Percentiles rank a stretch among this genome's conserved stretches.
Conservation (phyloP, 345 rosid species). For the Turritis glabra region DNA sequence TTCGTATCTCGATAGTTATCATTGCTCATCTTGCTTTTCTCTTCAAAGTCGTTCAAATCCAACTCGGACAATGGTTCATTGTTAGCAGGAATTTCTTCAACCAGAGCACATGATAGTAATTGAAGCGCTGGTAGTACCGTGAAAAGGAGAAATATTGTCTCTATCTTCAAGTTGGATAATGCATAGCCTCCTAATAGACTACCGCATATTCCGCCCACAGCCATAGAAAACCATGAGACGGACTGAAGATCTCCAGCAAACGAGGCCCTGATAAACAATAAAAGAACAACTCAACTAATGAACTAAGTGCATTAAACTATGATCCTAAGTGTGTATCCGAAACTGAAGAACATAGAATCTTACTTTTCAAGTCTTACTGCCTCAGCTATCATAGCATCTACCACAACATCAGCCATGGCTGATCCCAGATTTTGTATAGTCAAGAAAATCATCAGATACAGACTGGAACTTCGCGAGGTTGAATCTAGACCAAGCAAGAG, state of each 20-base stretch:
- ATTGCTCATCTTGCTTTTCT: slow-evolving; percentile 43
- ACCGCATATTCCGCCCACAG: slow-evolving; percentile 90
- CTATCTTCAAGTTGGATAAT: slow-evolving; percentile 61
- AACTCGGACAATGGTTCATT: slow-evolving; percentile 40
- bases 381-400: slow-evolving; percentile 98
- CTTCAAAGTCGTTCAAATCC: slow-evolving; percentile 40
- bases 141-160: slow-evolving; percentile 77
- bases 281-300: neutral
- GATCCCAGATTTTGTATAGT: slow-evolving; percentile 91
- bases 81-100: slow-evolving; percentile 53
- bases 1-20: slow-evolving; percentile 44
- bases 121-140: slow-evolving; percentile 70
- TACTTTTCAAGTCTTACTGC: slow-evolving; percentile 81
- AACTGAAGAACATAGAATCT: slow-evolving; percentile 6
- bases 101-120: slow-evolving; percentile 73
- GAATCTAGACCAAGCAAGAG: slow-evolving; percentile 66
- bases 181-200: slow-evolving; percentile 92
- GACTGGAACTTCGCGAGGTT: slow-evolving; percentile 55
- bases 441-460: slow-evolving; percentile 63
- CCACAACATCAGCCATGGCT: slow-evolving; percentile 96
- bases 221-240: slow-evolving; percentile 88
- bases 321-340: neutral
- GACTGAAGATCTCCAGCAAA: slow-evolving; percentile 98
- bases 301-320: neutral
- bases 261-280: slow-evolving; percentile 57